These are phyloP conservation scores for Rubia yunnanensis DNA, from an alignment of 257 asterid genomes.

Conservation along the genomic window DNA sequence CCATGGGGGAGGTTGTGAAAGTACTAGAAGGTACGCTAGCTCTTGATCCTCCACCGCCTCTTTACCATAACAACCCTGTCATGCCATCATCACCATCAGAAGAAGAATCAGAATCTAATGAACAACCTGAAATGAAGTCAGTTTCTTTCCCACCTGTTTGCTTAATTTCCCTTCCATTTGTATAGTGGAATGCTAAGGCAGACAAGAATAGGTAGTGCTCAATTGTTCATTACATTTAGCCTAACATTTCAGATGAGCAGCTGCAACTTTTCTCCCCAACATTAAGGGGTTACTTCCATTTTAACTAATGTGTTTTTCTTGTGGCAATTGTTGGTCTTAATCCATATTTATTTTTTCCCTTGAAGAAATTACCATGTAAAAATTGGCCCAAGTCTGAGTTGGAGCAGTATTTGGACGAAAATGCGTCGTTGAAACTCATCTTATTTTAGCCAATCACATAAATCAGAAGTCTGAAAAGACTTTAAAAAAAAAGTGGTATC, in stretches of 20 bases:
- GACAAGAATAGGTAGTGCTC: constrained; percentile 3
- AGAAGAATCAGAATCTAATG: constrained; percentile 5
- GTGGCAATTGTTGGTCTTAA: not conserved
- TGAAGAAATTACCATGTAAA: not conserved
- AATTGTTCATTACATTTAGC: not conserved
- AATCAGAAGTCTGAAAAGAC: not conserved
- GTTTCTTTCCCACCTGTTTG: not conserved
- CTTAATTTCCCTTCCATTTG: not conserved
- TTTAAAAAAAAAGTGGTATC: no score
- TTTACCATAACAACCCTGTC: constrained; percentile 9
- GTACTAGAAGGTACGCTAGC: constrained; percentile 30
- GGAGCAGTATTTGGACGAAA: no score
- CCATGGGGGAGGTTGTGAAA: constrained; percentile 35
- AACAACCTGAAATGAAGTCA: not conserved
- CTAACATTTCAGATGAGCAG: constrained; percentile 4
- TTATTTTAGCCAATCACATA: not conserved
- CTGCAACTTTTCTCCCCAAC: not conserved
- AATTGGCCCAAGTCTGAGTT: no score
- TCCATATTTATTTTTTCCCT: not conserved
- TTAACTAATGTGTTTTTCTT: not conserved
- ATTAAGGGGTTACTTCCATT: constrained; percentile 6
- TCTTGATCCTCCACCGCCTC: constrained; percentile 29
- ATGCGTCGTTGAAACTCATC: not conserved
- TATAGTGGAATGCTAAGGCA: constrained; percentile 5
- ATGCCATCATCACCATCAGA: constrained; percentile 9